Evolutionary conservation across 768 basidiomycete species (phyloP), one percentile per base, ranked within the genome.

Genomic region (Vararia minispora): DNA sequence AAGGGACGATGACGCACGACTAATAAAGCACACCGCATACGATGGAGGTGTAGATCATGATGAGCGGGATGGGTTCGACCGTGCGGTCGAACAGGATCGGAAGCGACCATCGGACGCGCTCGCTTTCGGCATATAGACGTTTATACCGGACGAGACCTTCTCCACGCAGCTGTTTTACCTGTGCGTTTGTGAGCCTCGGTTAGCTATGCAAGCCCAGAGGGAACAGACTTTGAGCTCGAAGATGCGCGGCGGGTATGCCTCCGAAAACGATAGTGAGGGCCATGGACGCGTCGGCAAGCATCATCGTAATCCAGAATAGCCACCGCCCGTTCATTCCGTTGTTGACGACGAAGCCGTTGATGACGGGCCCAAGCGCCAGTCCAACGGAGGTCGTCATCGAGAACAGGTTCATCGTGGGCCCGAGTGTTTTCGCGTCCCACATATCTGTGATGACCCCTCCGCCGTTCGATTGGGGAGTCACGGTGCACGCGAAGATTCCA

Each of bases 1-100:
- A n/a, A n/a, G n/a, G n/a, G n/a, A n/a, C n/a, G n/a, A n/a, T n/a
- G n/a, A n/a, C n/a, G n/a, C n/a, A n/a, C n/a, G n/a, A n/a, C n/a
- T n/a, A 66, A 50, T 76, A 79, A 13, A 78, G 63, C 7, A 77
- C 50, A 4, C 74, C 72, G 41, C 75, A 78, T 4, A 78, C 65
- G 40, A 79, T 53, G 11, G 74, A 74, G 9, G 74, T 56, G 52
- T 79, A 81, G 33, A 79, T 45, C 0, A 76, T 77, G 39, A 78
- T 62, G 10, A 76, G 61, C 2, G 79, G 61, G 46, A 81, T 76
- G 0, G 75, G 74, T 50, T 82, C 80, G 22, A 80, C 44, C 1
- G 75, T 78, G 21, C 74, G 66, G 33, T 69, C 59, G 20, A 76
- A 11, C 28, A 80, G 47, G 21, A 28, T 24, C 10, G 11, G 30